Evolutionary conservation across 108 stramenopile genomes (phyloP).

Genomic region (Skeletonema menzelii): DNA sequence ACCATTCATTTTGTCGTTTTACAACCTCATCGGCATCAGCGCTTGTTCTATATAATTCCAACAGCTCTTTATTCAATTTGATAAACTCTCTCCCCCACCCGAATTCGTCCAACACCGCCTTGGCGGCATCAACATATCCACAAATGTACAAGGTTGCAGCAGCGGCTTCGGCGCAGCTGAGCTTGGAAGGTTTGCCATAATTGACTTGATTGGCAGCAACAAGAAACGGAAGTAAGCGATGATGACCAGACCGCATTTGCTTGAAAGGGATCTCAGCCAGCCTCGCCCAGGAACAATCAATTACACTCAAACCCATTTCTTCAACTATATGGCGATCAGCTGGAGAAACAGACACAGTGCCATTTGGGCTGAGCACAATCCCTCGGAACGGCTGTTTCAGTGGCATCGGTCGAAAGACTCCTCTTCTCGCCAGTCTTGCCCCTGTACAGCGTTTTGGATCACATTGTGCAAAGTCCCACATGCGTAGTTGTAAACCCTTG

Average conservation of each 20-base stretch:
- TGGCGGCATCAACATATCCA: conserved; percentile 83
- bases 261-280: conserved; percentile 92
- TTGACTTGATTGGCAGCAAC: conserved; percentile 99
- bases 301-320: conserved; percentile 86
- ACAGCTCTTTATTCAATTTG: conserved; percentile 77
- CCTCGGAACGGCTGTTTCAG: conserved; percentile 90
- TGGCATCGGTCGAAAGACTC: conserved; percentile 76
- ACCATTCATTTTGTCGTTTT: conserved; percentile 84
- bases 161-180: conserved; percentile 89
- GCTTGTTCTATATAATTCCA: conserved; percentile 85
- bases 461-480: conserved; percentile 99
- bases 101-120: conserved; percentile 89
- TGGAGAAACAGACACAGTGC: conserved; percentile 85
- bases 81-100: conserved; percentile 96
- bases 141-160: conserved; percentile 94
- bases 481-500: conserved; percentile 65
- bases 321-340: conserved; percentile 79
- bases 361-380: conserved; percentile 93
- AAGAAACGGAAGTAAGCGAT: conserved; percentile 95
- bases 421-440: conserved; percentile 82
- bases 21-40: conserved; percentile 79
- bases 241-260: conserved; percentile 91
- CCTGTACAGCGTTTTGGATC: conserved; percentile 98
- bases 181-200: conserved; percentile 94
- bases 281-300: conserved; percentile 98